Evolutionary conservation across 139 green algal species (phyloP), one percentile per base, ranked within the genome.

Genomic region (Trebouxia sp.): DNA sequence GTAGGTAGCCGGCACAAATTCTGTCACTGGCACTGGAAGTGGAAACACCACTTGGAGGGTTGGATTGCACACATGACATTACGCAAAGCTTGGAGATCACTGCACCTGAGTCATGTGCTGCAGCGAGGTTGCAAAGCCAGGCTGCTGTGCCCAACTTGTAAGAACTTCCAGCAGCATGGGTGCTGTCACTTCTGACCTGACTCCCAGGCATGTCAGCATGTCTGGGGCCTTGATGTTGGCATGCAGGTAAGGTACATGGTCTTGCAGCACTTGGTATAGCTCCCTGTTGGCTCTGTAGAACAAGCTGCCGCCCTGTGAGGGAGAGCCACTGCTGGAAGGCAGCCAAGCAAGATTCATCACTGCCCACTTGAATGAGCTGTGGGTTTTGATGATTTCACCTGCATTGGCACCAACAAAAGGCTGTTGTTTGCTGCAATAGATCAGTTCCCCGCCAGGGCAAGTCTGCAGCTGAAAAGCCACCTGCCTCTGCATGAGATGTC

Each of bases 31-130:
- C n/a, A n/a, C n/a, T n/a, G n/a, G n/a, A n/a, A n/a, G n/a, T n/a
- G n/a, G n/a, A n/a, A n/a, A n/a, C n/a, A n/a, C n/a, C n/a, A n/a
- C n/a, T n/a, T n/a, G n/a, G n/a, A n/a, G n/a, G n/a, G n/a, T n/a
- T n/a, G n/a, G n/a, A n/a, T n/a, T n/a, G n/a, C n/a, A n/a, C n/a
- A n/a, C n/a, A n/a, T n/a, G n/a, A n/a, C n/a, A n/a, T n/a, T n/a
- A n/a, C n/a, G n/a, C n/a, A n/a, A n/a, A n/a, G n/a, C n/a, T n/a
- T n/a, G n/a, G n/a, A n/a, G n/a, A n/a, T n/a, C n/a, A n/a, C n/a
- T n/a, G n/a, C n/a, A n/a, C n/a, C n/a, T 38, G n/a, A 38, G 55
- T 66, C 55, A 66, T 66, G n/a, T 66, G 55, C 55, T 39, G 55
- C 7, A 66, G 12, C 5, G 55, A 66, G 55, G 55, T 66, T 37